phyloP scores from a whole-genome alignment of 371 early-diverging fungal genomes.

The Mortierella polycephala region DNA sequence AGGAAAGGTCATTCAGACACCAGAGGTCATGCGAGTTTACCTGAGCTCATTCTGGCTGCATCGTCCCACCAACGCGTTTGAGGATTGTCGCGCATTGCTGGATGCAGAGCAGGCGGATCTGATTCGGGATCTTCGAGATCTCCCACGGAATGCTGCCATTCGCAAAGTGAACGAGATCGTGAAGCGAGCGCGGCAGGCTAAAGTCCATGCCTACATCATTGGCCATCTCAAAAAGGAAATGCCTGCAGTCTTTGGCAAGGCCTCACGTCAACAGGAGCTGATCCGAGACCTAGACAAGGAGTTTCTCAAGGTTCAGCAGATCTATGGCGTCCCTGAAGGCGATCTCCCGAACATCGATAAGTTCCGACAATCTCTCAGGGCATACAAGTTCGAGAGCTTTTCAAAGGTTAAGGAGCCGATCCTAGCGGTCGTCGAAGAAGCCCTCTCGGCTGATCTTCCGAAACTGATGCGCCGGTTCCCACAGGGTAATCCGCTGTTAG shows the following conservation, averaged over 20 bases:
- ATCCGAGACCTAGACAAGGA: constrained; percentile 76
- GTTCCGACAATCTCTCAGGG: constrained; percentile 67
- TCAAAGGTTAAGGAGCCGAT: constrained; percentile 70
- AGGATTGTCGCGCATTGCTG: constrained; percentile 77
- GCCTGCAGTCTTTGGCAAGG: constrained; percentile 88
- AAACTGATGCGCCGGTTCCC: constrained; percentile 75
- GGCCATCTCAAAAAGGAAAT: constrained; percentile 85
- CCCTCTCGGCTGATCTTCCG: constrained; percentile 70
- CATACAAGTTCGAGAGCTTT: constrained; percentile 84
- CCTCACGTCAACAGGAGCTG: constrained; percentile 77
- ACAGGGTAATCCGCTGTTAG: constrained; percentile 60
- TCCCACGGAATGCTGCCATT: constrained; percentile 86
- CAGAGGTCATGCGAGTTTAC: constrained; percentile 92
- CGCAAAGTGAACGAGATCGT: constrained; percentile 92
- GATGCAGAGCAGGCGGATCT: constrained; percentile 84
- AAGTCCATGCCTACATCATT: constrained; percentile 88
- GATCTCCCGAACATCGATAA: constrained; percentile 79
- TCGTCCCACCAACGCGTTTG: constrained; percentile 76
- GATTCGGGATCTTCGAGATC: constrained; percentile 73
- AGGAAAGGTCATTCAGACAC: constrained; percentile 88
- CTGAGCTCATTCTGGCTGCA: constrained; percentile 87
- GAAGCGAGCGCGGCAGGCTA: constrained; percentile 83
- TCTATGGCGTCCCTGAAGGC: constrained; percentile 75
- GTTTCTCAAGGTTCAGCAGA: constrained; percentile 78
- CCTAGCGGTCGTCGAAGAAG: constrained; percentile 54